phyloP scores from a whole-genome alignment of 2,329 filamentous ascomycete species.

The Hysterium pulicare region DNA sequence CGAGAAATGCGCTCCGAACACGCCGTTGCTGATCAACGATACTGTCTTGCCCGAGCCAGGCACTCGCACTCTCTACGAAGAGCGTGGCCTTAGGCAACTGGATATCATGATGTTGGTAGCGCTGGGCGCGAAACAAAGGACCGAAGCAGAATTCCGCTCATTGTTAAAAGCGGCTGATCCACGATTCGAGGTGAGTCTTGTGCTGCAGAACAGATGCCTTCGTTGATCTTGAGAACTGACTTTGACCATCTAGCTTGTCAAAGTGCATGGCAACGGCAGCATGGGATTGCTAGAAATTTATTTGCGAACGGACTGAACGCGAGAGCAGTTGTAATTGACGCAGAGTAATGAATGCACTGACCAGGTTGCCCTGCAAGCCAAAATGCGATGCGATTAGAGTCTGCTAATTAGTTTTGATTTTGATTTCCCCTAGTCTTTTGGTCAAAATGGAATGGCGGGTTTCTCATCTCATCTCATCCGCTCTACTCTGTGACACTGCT shows the following conservation, averaged over 20 bases:
- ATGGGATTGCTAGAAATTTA: neutral
- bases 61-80: neutral
- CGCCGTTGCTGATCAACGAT: conserved; percentile 9
- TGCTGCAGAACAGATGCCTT: neutral
- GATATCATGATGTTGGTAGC: conserved; percentile 1
- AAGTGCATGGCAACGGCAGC: neutral
- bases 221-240: neutral
- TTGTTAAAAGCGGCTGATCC: neutral
- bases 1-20: conserved; percentile 5
- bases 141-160: neutral
- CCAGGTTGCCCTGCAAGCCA: neutral
- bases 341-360: neutral
- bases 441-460: no score
- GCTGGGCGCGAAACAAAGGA: neutral
- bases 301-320: no score
- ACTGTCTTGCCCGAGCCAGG: conserved; percentile 4
- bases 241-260: neutral
- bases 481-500: no score
- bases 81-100: neutral
- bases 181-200: neutral
- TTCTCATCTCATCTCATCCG: no score
- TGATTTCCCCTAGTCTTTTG: no score
- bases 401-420: no score
- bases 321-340: neutral
- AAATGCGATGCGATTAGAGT: no score